phyloP scores from a whole-genome alignment of 164 flowering plant species.

The Protea cynaroides region DNA sequence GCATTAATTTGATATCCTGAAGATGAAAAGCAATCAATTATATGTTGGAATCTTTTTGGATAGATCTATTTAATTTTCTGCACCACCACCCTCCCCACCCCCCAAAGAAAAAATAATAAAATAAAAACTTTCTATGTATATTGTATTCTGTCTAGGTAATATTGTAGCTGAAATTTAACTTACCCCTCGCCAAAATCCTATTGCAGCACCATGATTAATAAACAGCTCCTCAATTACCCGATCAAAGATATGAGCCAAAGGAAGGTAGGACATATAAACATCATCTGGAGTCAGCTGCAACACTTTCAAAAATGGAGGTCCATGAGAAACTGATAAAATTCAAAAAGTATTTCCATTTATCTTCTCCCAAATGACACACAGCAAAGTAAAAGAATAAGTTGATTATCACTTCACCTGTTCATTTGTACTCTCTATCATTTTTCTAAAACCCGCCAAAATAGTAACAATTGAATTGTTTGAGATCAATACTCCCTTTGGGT shows the following conservation, averaged over 20 bases:
- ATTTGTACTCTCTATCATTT: conserved; percentile 43
- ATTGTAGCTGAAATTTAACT: conserved; percentile 20
- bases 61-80: too few relatives aligned
- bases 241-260: conserved; percentile 94
- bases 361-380: not conserved
- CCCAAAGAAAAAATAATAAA: too few relatives aligned
- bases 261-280: conserved; percentile 91
- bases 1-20: conserved; percentile 84
- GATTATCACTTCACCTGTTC: conserved; percentile 43
- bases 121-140: too few relatives aligned
- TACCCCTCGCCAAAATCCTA: conserved; percentile 99
- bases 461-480: conserved; percentile 72
- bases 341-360: not conserved
- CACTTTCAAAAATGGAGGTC: conserved; percentile 5
- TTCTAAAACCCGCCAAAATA: conserved; percentile 62
- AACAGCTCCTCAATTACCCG: conserved; percentile 83
- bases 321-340: not conserved
- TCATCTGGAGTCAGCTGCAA: conserved; percentile 57
- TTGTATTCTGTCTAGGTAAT: not conserved
- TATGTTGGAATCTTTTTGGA: not conserved
- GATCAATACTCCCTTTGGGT: conserved; percentile 92
- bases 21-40: conserved; percentile 10
- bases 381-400: not conserved
- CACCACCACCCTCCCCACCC: too few relatives aligned
- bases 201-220: conserved; percentile 71